Base-by-base conservation (phyloP, 495 filamentous ascomycete genomes). In the Aspergillus sclerotiicarbonarius region DNA sequence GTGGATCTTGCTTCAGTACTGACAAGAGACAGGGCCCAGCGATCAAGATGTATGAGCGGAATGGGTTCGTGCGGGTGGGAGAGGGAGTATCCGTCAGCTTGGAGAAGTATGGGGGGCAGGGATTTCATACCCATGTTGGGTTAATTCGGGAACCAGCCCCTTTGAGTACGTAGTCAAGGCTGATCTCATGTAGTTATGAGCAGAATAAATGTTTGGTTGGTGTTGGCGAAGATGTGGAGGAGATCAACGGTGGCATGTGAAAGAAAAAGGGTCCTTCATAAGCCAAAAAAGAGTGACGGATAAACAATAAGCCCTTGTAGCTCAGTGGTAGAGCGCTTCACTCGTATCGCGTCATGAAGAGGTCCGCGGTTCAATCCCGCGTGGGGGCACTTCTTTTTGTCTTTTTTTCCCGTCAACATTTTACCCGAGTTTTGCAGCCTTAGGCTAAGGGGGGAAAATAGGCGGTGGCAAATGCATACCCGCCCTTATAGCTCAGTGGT, bases 401-500 rank as follows among this genome's bases (percentile, higher is more conserved):
- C 25, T 25, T 25, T 25, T 25, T 5, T 25, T 25, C n/a, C n/a
- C n/a, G n/a, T n/a, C n/a, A n/a, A n/a, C n/a, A n/a, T 25, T 25
- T 25, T 25, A 25, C 2, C 25, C 25, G 25, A 2, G 25, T 25
- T 2, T 5, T 25, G n/a, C 25, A 25, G 2, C 25, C 25, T 2
- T 25, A 25, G 25, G 25, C 5, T 25, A 25, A 25, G 2, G 5
- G 25, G 25, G 25, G 5, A 25, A 25, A 25, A 5, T 25, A 25
- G 25, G 5, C 25, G 25, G 25, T 25, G 25, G 25, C 25, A 25
- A 25, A 25, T 25, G 5, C 25, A 25, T 25, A 25, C 5, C 25
- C 2, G 49, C 49, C 49, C 49, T 51, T 51, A 35, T 51, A 51
- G 49, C 49, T 51, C 49, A 51, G 49, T 51, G 13, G 49, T 51